Evolutionary conservation across 2,329 filamentous ascomycete species (phyloP), one percentile per base, ranked within the genome.

Genomic region (Ceratocystis diversiconidia): DNA sequence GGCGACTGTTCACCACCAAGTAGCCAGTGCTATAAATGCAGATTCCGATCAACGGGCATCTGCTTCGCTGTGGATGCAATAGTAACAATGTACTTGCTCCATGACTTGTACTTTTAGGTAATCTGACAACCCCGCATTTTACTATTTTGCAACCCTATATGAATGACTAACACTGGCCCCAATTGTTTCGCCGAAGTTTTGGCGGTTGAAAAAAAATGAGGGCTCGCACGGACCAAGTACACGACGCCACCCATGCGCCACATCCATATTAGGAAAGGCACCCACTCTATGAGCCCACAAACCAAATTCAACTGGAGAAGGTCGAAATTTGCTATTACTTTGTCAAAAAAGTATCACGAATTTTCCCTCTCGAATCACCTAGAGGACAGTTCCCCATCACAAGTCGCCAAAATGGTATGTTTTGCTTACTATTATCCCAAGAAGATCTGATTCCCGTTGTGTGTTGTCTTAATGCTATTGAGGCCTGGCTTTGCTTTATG

Each of bases 381-480:
- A 74, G 72, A 77, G 75, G 75, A 74, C 74, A 75, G 72, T 68
- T 74, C 70, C 74, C 75, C 72, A 76, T 72, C 73, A 75, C 76
- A 63, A 67, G 59, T 65, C 76, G 78, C 75, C 77, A 79, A 79
- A 75, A 79, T 79, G 78, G 78, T 77, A 76, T 68, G 75, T 76
- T 70, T 70, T 66, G 28, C 62, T 69, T 70, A 67, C 64, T 70
- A 66, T 69, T 65, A 61, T 67, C 66, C 63, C 61, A 64, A 65
- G 36, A 41, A 61, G 43, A 50, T 36, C 2, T 48, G 55, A 67
- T 19, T 15, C 10, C 12, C 10, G 22, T 22, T 52, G 19, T n/a
- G 5, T 5, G 36, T 15, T 5, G 10, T n/a, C 46, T 36, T 32
- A 22, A 32, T 32, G 30, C 61, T 63, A n/a, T 41, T 30, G 44